A percentile compares a stretch with the other conserved stretches of the same genome.
Evolutionary conservation across 108 stramenopile species (phyloP).

Genomic region (Fragilariopsis cylindrus): DNA sequence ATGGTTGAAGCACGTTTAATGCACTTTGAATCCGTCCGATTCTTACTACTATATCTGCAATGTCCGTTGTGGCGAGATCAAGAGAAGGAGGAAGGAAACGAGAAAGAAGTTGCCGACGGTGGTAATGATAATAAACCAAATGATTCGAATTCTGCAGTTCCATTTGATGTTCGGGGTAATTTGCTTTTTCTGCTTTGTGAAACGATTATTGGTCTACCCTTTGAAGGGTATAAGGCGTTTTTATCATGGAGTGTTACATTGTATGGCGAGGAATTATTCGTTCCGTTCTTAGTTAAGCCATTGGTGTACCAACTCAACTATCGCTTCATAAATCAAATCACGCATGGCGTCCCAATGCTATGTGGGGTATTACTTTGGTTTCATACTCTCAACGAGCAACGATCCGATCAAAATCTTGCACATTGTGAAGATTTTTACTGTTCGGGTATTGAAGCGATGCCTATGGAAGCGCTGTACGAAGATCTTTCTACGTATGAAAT

Average conservation of each 20-base stretch:
- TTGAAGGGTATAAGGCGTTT: conserved; percentile 60
- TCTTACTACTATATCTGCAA: conserved; percentile 62
- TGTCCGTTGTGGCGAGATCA: conserved; percentile 50
- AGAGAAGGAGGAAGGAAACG: not conserved
- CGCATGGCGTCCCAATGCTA: conserved; percentile 56
- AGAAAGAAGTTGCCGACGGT: conserved; percentile 4
- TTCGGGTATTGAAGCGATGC: conserved; percentile 49
- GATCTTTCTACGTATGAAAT: conserved; percentile 54
- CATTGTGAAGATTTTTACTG: conserved; percentile 61
- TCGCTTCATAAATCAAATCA: conserved; percentile 7
- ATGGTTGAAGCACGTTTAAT: conserved; percentile 52
- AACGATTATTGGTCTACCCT: conserved; percentile 44
- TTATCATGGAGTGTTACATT: conserved; percentile 48
- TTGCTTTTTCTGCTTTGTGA: conserved; percentile 40
- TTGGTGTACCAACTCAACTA: conserved; percentile 49
- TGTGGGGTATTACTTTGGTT: conserved; percentile 69
- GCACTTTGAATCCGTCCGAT: conserved; percentile 67
- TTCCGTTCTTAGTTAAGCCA: conserved; percentile 61
- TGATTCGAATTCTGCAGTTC: not conserved
- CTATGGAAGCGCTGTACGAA: conserved; percentile 57
- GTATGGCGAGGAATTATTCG: conserved; percentile 51
- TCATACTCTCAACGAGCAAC: conserved; percentile 46
- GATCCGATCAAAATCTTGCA: conserved; percentile 40
- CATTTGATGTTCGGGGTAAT: conserved; percentile 36
- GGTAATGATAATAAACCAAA: not conserved